phyloP scores from a whole-genome alignment of 2,329 filamentous ascomycete species.

The Fusarium longipes region DNA sequence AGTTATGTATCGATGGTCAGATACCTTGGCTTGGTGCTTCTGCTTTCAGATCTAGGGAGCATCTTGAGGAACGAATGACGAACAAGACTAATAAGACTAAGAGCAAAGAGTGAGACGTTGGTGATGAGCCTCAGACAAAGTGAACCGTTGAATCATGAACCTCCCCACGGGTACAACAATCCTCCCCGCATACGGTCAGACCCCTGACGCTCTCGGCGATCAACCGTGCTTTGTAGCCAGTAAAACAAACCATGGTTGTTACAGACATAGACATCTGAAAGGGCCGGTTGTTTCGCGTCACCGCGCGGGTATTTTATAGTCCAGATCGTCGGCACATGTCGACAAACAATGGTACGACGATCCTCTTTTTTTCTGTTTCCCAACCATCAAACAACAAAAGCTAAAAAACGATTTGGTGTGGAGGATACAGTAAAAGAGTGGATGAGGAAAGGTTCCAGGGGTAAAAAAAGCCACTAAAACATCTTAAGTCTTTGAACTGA shows the following conservation, averaged over 20 bases:
- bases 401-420: background rate
- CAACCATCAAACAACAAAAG: background rate
- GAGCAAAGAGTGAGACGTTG: constrained; percentile 15
- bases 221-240: constrained; percentile 32
- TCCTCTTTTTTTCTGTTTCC: constrained; percentile 8
- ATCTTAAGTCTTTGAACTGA: constrained; percentile 7
- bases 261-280: constrained; percentile 28
- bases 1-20: constrained; percentile 20
- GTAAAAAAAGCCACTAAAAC: constrained; percentile 24
- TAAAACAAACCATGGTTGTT: constrained; percentile 30
- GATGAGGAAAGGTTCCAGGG: constrained; percentile 17
- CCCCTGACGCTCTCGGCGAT: constrained; percentile 30
- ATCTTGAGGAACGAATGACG: constrained; percentile 30
- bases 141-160: constrained; percentile 26
- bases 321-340: constrained; percentile 1
- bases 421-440: background rate
- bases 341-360: background rate
- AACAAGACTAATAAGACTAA: constrained; percentile 10
- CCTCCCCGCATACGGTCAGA: constrained; percentile 24
- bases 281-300: constrained; percentile 40
- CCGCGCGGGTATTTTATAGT: constrained; percentile 39
- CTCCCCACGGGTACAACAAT: background rate
- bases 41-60: background rate
- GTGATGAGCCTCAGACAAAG: constrained; percentile 33
- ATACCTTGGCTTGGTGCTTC: background rate